phyloP scores from a whole-genome alignment of 1,139 yeast species.

The Suhomyces panamericanus region DNA sequence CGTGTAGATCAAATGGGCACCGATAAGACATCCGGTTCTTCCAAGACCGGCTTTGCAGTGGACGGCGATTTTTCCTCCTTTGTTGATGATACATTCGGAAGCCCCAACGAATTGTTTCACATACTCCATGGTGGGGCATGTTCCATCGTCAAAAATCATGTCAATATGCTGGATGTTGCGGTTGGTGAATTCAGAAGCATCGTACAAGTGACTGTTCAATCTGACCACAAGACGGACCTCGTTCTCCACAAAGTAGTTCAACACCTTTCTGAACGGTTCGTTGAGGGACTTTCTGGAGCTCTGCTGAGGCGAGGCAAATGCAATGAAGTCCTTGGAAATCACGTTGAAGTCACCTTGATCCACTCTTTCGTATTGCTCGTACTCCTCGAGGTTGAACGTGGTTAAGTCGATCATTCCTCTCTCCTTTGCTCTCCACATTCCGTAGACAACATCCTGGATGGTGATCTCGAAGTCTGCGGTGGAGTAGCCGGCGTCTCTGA shows the following conservation, averaged over 20 bases:
- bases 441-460: slow-evolving; percentile 92
- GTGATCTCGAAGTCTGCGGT: slow-evolving; percentile 91
- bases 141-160: slow-evolving; percentile 96
- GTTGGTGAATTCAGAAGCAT: slow-evolving; percentile 76
- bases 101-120: slow-evolving; percentile 94
- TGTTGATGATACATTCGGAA: slow-evolving; percentile 79
- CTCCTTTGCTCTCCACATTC: slow-evolving; percentile 98
- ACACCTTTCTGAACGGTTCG: slow-evolving; percentile 77
- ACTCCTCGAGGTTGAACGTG: slow-evolving; percentile 85
- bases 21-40: slow-evolving; percentile 95
- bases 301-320: slow-evolving; percentile 97
- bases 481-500: slow-evolving; percentile 96
- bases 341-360: slow-evolving; percentile 97
- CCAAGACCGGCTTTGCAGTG: slow-evolving; percentile 99
- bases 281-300: slow-evolving; percentile 51
- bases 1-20: slow-evolving; percentile 93
- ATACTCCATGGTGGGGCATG: slow-evolving; percentile 92
- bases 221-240: slow-evolving; percentile 89
- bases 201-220: slow-evolving; percentile 86
- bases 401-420: slow-evolving; percentile 84
- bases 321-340: slow-evolving; percentile 88
- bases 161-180: slow-evolving; percentile 87
- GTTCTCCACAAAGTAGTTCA: slow-evolving; percentile 68
- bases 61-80: slow-evolving; percentile 93
- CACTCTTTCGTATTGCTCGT: slow-evolving; percentile 91